phyloP scores from a whole-genome alignment of 164 flowering plant genomes.

The Buxus sempervirens region DNA sequence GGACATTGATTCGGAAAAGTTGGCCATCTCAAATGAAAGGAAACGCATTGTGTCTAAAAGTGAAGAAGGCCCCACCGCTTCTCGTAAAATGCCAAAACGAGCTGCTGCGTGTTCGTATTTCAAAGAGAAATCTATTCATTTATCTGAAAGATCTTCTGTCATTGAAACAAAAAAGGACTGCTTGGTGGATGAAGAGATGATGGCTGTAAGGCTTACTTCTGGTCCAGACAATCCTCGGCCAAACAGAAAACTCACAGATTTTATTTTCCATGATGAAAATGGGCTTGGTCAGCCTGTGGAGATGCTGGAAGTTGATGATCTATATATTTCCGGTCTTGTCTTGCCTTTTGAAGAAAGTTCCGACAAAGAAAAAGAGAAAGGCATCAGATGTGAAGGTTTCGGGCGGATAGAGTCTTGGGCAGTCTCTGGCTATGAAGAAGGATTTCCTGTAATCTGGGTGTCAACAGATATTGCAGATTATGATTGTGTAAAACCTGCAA shows the following conservation, averaged over 20 bases:
- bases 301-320: slow-evolving; percentile 62
- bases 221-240: slow-evolving; percentile 48
- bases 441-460: slow-evolving; percentile 72
- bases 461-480: slow-evolving; percentile 81
- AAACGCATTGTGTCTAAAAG: slow-evolving; percentile 21
- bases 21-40: slow-evolving; percentile 9
- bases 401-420: slow-evolving; percentile 84
- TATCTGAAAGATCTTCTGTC: slow-evolving; percentile 34
- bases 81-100: slow-evolving; percentile 49
- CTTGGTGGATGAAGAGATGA: slow-evolving; percentile 55
- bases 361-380: slow-evolving; percentile 49
- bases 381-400: slow-evolving; percentile 77
- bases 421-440: slow-evolving; percentile 95
- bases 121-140: slow-evolving; percentile 51
- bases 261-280: slow-evolving; percentile 54
- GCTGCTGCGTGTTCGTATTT: slow-evolving; percentile 74
- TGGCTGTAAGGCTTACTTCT: slow-evolving; percentile 56
- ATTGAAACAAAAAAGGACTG: slow-evolving; percentile 43
- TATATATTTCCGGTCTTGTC: slow-evolving; percentile 63
- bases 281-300: slow-evolving; percentile 66
- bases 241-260: slow-evolving; percentile 66
- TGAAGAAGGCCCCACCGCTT: slow-evolving; percentile 13
- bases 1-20: neutral
- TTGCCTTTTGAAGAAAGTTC: slow-evolving; percentile 49
- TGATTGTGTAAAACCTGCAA: slow-evolving; percentile 68